These are phyloP conservation scores for Neobulgaria alba DNA, from an alignment of 2,329 filamentous ascomycete genomes.

Conservation along the genomic window DNA sequence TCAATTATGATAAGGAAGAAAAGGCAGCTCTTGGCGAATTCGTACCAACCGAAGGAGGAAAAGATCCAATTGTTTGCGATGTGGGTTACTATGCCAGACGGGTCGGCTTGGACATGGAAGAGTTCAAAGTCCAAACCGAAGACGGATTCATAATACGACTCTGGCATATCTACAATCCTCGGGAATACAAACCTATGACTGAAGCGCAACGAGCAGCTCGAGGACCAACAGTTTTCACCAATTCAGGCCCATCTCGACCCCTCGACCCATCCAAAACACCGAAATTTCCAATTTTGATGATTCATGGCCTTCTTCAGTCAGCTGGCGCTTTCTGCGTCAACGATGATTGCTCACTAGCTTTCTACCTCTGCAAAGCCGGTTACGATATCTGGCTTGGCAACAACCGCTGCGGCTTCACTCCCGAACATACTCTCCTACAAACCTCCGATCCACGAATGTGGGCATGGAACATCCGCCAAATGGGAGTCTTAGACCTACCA, in stretches of 20 bases:
- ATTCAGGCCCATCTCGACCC: conserved; percentile 31
- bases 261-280: conserved; percentile 23
- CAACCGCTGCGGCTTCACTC: conserved; percentile 79
- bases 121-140: conserved; percentile 79
- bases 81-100: conserved; percentile 78
- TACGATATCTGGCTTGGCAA: conserved; percentile 96
- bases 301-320: conserved; percentile 83
- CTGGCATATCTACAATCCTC: conserved; percentile 84
- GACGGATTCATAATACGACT: conserved; percentile 86
- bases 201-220: conserved; percentile 42
- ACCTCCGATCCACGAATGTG: conserved; percentile 84
- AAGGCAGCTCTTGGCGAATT: conserved; percentile 40
- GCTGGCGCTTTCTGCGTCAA: conserved; percentile 84
- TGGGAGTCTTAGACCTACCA: conserved; percentile 82
- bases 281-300: conserved; percentile 76
- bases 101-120: conserved; percentile 79
- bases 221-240: conserved; percentile 55
- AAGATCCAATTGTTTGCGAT: conserved; percentile 70
- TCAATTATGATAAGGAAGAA: conserved; percentile 33
- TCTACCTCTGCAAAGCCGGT: conserved; percentile 83
- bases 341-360: conserved; percentile 82
- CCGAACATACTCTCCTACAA: conserved; percentile 62
- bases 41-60: conserved; percentile 68
- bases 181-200: conserved; percentile 51
- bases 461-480: conserved; percentile 92